phyloP scores from a whole-genome alignment of 306 rosid genomes.

The Lablab purpureus region DNA sequence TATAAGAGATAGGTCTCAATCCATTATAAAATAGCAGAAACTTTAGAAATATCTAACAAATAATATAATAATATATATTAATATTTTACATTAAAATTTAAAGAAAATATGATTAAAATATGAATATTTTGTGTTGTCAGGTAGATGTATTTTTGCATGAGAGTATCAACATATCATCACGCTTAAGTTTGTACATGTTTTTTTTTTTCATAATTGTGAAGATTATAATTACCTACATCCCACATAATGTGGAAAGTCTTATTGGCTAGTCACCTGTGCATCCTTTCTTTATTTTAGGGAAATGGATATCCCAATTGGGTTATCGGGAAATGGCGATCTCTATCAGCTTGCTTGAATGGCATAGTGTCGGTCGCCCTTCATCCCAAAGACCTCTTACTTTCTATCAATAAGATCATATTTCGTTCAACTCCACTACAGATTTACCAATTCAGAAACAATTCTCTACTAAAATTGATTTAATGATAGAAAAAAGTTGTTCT shows the following conservation, averaged over 20 bases:
- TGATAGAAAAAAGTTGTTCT: neutral
- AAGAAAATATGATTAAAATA: no score
- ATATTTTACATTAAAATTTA: no score
- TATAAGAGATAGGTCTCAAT: no score
- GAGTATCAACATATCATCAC: no score
- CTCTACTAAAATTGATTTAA: neutral
- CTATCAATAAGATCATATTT: neutral
- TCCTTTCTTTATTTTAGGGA: slow-evolving; percentile 3
- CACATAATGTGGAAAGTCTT: neutral
- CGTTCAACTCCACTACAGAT: neutral
- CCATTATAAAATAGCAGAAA: no score
- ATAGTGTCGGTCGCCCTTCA: no score
- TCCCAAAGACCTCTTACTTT: neutral
- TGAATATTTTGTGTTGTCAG: no score
- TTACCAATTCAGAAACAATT: neutral
- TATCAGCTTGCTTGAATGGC: neutral
- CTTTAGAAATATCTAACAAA: no score
- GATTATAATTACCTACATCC: neutral
- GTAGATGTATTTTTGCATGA: no score
- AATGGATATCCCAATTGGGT: neutral
- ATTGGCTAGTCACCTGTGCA: neutral
- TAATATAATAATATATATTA: no score
- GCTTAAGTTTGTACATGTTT: no score
- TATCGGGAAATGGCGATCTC: neutral
- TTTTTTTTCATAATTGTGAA: neutral